Percentiles rank a stretch among this genome's conserved stretches.
Conservation (phyloP, 2,329 filamentous ascomycete species). For the Botrytis medusae region DNA sequence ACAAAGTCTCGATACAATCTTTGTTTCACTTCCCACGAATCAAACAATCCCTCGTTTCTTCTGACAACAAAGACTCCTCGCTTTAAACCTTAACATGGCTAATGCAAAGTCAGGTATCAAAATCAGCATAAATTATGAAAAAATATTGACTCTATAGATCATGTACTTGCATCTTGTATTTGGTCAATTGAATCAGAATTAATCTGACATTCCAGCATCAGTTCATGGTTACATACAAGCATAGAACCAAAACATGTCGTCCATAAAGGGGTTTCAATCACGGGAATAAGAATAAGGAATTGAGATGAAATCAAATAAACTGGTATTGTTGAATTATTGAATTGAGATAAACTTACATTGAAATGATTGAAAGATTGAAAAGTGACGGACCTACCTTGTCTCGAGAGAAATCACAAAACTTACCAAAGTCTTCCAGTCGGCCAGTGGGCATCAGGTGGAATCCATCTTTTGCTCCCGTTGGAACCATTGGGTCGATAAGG, state of each 20-base stretch:
- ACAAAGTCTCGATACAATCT: fast-evolving
- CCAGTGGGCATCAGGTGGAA: background rate
- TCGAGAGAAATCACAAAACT: background rate
- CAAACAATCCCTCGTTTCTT: background rate
- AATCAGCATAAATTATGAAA: background rate
- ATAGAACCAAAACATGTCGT: background rate
- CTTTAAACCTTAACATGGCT: background rate
- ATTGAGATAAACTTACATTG: background rate
- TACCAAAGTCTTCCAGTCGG: background rate
- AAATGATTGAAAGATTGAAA: background rate
- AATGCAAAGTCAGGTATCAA: background rate
- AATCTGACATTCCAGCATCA: background rate
- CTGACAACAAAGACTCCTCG: background rate
- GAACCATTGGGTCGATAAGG: background rate
- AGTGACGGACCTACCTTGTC: no score
- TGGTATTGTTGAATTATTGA: background rate
- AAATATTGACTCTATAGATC: background rate
- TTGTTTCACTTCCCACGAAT: background rate
- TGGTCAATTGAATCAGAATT: background rate
- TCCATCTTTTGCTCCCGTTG: background rate
- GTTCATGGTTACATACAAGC: background rate
- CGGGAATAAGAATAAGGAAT: no score
- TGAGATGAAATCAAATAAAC: background rate
- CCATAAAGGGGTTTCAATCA: background rate
- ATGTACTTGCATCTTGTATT: background rate